Conservation (phyloP, 306 rosid genomes). For the Echinosophora koreensis region DNA sequence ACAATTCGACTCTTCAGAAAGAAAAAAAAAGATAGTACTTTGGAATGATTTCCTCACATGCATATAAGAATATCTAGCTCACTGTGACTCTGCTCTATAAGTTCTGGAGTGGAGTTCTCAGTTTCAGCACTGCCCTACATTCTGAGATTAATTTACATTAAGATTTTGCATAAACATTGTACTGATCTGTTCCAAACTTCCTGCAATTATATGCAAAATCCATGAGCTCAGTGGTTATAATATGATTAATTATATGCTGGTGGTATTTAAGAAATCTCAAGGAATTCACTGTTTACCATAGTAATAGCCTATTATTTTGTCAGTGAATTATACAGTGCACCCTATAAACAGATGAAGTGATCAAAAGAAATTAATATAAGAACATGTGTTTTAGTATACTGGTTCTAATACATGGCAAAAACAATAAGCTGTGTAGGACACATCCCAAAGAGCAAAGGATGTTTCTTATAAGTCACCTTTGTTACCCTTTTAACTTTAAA, state of each 20-base stretch:
- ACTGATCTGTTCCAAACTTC: neutral
- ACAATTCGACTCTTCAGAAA: neutral
- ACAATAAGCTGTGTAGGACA: neutral
- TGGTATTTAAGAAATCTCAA: constrained; percentile 1
- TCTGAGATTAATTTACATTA: neutral
- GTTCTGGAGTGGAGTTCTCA: neutral
- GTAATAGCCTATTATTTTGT: neutral
- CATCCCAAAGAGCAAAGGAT: neutral
- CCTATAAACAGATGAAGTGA: constrained; percentile 4
- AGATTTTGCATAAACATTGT: neutral
- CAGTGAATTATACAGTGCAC: neutral
- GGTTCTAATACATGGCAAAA: neutral
- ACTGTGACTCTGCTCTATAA: neutral
- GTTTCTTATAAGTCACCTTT: neutral
- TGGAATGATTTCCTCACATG: neutral
- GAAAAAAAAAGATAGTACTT: neutral
- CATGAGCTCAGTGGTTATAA: neutral
- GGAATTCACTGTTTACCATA: neutral
- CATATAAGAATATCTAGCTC: neutral
- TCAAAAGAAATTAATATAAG: neutral
- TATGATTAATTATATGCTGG: neutral
- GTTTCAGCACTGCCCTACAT: neutral
- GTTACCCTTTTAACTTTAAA: neutral
- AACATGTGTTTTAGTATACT: neutral
- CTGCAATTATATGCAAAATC: constrained; percentile 23